Conservation (phyloP, 306 rosid genomes). For the Prunus fruticosa region DNA sequence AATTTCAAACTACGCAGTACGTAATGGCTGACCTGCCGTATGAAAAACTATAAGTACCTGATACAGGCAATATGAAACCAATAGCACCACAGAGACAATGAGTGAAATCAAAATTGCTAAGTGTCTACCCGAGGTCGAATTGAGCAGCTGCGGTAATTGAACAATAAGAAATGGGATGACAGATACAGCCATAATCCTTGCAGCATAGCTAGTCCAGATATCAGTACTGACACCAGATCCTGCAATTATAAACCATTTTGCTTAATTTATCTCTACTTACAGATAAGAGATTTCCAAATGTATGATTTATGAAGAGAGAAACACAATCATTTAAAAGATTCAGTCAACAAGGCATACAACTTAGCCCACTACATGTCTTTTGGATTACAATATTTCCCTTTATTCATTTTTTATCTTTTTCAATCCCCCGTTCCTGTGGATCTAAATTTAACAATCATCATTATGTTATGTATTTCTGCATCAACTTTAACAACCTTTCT, state of each 20-base stretch:
- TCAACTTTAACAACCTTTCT: neutral
- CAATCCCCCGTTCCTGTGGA: neutral
- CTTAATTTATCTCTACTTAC: neutral
- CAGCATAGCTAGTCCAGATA: slow-evolving; percentile 91
- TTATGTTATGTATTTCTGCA: neutral
- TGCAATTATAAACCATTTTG: slow-evolving; percentile 35
- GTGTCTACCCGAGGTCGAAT: slow-evolving; percentile 69
- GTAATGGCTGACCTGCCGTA: neutral
- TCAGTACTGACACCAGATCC: slow-evolving; percentile 97
- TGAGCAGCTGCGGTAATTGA: slow-evolving; percentile 78
- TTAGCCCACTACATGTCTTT: neutral
- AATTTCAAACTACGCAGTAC: neutral
- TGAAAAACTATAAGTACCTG: slow-evolving; percentile 48
- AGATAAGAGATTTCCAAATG: slow-evolving; percentile 7
- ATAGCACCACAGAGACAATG: slow-evolving; percentile 46
- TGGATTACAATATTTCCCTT: neutral
- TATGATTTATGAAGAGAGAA: neutral
- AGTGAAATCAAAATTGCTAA: slow-evolving; percentile 78
- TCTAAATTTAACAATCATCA: neutral
- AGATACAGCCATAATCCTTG: slow-evolving; percentile 75
- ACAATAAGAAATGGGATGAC: slow-evolving; percentile 78
- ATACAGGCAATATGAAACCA: slow-evolving; percentile 66
- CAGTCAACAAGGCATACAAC: neutral
- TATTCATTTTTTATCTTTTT: neutral
- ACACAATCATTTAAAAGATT: neutral